phyloP scores from a whole-genome alignment of 805 yeast genomes.

The Lipomyces sp. region DNA sequence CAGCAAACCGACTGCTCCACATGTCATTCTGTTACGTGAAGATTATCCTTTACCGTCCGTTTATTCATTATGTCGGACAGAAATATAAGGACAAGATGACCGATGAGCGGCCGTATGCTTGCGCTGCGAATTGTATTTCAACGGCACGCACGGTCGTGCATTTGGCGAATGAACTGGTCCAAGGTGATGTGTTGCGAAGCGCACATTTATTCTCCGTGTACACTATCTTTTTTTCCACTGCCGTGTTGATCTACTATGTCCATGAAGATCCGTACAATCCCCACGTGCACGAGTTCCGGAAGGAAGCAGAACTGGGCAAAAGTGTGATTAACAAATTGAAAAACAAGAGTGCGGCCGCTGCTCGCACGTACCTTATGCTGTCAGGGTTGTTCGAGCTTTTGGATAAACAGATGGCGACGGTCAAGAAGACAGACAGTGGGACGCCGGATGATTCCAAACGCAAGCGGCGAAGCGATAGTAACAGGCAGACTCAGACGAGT shows the following conservation, averaged over 20 bases:
- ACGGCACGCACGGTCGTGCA: slow-evolving; percentile 83
- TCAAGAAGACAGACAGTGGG: slow-evolving; percentile 9
- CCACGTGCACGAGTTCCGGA: slow-evolving; percentile 53
- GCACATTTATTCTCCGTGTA: slow-evolving; percentile 92
- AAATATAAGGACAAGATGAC: slow-evolving; percentile 47
- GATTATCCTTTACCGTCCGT: slow-evolving; percentile 82
- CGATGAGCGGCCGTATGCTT: slow-evolving; percentile 66
- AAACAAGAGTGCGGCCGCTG: slow-evolving; percentile 76
- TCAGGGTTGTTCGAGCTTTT: slow-evolving; percentile 41
- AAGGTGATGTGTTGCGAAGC: slow-evolving; percentile 71
- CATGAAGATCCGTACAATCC: slow-evolving; percentile 53
- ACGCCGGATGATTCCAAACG: slow-evolving; percentile 28
- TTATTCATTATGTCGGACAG: slow-evolving; percentile 78
- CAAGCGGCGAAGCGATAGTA: slow-evolving; percentile 22
- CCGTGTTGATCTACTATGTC: slow-evolving; percentile 80
- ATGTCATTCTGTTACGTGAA: slow-evolving; percentile 61
- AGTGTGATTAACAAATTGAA: slow-evolving; percentile 71
- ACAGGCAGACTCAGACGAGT: background rate
- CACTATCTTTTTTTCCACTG: slow-evolving; percentile 86
- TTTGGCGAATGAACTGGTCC: slow-evolving; percentile 78
- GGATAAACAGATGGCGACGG: slow-evolving; percentile 37
- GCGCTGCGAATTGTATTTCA: slow-evolving; percentile 82
- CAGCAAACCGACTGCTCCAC: slow-evolving; percentile 70
- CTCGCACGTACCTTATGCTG: slow-evolving; percentile 73
- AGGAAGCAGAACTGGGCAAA: slow-evolving; percentile 83